phyloP scores from a whole-genome alignment of 495 filamentous ascomycete species.

The Penicillium riverlandense region DNA sequence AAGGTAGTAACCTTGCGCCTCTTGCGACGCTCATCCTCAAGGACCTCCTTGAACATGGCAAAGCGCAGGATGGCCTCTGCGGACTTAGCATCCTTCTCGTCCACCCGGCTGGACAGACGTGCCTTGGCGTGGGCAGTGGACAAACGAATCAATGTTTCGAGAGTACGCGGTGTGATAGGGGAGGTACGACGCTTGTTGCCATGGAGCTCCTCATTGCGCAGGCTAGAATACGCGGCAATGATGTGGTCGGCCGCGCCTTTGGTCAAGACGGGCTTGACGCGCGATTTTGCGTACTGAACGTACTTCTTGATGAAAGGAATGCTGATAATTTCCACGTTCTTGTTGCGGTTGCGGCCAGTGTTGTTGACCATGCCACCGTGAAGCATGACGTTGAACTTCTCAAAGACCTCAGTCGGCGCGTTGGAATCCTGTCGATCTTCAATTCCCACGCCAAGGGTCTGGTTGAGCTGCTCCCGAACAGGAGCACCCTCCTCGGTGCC shows the following conservation, averaged over 20 bases:
- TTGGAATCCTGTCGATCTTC: constrained; percentile 68
- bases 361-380: constrained; percentile 82
- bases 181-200: constrained; percentile 89
- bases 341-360: constrained; percentile 60
- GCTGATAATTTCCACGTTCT: constrained; percentile 84
- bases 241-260: constrained; percentile 92
- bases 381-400: constrained; percentile 94
- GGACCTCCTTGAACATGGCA: constrained; percentile 95
- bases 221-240: constrained; percentile 82
- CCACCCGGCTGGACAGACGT: constrained; percentile 84
- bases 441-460: constrained; percentile 83
- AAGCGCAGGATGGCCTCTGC: constrained; percentile 90
- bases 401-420: constrained; percentile 80
- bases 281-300: constrained; percentile 93
- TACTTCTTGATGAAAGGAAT: constrained; percentile 99
- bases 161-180: constrained; percentile 93
- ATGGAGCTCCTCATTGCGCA: constrained; percentile 93
- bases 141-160: constrained; percentile 95
- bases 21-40: constrained; percentile 81
- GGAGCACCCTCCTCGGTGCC: constrained; percentile 94
- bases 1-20: constrained; percentile 46
- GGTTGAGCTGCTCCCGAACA: constrained; percentile 78
- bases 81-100: constrained; percentile 80
- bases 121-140: constrained; percentile 95
- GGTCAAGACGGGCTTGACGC: constrained; percentile 86